Base-by-base conservation (phyloP, 768 basidiomycete genomes). In the Tylopilus rubrobrunneus region DNA sequence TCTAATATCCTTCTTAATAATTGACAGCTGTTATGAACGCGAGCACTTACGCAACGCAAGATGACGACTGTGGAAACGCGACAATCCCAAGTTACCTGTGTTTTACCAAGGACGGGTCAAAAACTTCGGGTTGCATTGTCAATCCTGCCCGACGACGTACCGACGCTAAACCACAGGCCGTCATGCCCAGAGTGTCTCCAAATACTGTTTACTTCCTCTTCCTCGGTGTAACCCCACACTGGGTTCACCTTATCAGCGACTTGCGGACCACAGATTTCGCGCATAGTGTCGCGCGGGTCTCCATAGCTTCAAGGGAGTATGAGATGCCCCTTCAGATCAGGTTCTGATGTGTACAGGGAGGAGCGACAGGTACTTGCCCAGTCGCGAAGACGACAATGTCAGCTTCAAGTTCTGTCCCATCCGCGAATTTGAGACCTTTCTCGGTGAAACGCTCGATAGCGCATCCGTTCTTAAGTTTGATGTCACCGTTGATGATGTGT, bases 171-270 rank as follows among this genome's bases (percentile, higher is more conserved):
- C 67, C 68, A 68, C 31, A 68, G 45, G 25, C 77, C 76, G 2
- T 77, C 67, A 40, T 72, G 63, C n/a, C 71, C 70, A 37, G 56
- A 67, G 27, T 69, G 52, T 45, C 63, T 63, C 67, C 68, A 72
- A 27, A 62, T 60, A 1, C 78, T 75, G 2, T 74, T 67, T 25
- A 82, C 62, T 62, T 88, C 85, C 0, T 85, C 83, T 69, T 90
- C 83, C 23, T 75, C 69, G 56, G 84, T 76, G 45, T 86, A 53
- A 17, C 85, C 82, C 88, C 87, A 83, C n/a, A 87, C 67, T 12
- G 71, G 69, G 33, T 76, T 73, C 52, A 84, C 71, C 62, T 75
- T 71, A 50, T 74, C 63, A 0, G 72, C 74, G 3, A 81, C 61
- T 36, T 77, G 70, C 11, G 77, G 71, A 1, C 78, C 82, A 41